Conservation (phyloP, 2,329 filamentous ascomycete genomes). For the Calonectria multiphialidica region DNA sequence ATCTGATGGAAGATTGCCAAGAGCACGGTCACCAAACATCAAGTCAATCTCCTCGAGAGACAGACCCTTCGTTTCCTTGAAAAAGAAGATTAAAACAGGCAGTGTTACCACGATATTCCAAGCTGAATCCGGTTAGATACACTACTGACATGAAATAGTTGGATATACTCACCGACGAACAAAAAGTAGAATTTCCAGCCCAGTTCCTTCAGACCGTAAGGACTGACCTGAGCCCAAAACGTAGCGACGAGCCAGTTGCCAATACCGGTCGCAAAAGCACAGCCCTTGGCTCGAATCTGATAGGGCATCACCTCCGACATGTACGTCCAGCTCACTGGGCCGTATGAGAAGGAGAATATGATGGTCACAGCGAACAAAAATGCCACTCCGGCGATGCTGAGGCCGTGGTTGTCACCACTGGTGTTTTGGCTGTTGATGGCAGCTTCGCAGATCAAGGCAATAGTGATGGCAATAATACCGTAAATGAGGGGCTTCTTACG, state of each 20-base stretch:
- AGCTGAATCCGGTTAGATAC: conserved; percentile 46
- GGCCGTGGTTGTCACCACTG: conserved; percentile 49
- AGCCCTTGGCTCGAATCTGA: conserved; percentile 62
- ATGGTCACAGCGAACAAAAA: conserved; percentile 68
- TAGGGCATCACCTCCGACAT: conserved; percentile 73
- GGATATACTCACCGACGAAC: conserved; percentile 44
- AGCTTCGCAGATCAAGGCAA: conserved; percentile 69
- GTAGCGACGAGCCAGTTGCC: conserved; percentile 48
- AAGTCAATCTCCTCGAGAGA: conserved; percentile 67
- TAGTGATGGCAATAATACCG: conserved; percentile 68
- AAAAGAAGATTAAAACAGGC: conserved; percentile 59
- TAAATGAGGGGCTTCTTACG: conserved; percentile 75
- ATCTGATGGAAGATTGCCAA: conserved; percentile 40
- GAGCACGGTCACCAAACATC: conserved; percentile 58
- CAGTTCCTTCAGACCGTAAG: conserved; percentile 58
- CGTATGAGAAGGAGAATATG: conserved; percentile 66
- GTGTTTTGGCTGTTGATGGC: conserved; percentile 64
- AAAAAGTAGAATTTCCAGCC: conserved; percentile 54
- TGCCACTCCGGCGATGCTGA: conserved; percentile 69
- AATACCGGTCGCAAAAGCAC: conserved; percentile 41
- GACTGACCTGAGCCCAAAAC: conserved; percentile 69
- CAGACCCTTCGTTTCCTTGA: conserved; percentile 64
- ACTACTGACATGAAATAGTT: conserved; percentile 46
- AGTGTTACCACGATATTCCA: conserved; percentile 51
- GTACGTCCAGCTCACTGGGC: conserved; percentile 68